phyloP scores from a whole-genome alignment of 805 yeast species.

The Suhomyces sp. region DNA sequence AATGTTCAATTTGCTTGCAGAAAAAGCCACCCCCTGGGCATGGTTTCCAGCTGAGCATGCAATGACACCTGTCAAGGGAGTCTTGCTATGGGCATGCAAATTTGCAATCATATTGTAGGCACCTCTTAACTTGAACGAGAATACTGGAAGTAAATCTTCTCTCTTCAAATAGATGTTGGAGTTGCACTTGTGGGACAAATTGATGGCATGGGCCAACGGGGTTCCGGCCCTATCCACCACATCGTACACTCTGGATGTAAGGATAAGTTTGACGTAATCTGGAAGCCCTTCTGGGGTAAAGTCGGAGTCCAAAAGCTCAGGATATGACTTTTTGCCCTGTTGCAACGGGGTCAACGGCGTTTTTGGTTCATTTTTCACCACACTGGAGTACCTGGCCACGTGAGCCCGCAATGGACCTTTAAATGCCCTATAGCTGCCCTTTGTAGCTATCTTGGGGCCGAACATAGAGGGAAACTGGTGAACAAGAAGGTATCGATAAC shows the following conservation, averaged over 20 bases:
- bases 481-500: too few species aligned
- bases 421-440: too few species aligned
- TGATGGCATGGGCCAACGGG: constrained; percentile 74
- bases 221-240: constrained; percentile 78
- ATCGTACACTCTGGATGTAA: constrained; percentile 93
- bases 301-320: constrained; percentile 52
- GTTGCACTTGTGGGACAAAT: constrained; percentile 71
- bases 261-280: constrained; percentile 87
- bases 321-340: constrained; percentile 31
- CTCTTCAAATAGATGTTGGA: constrained; percentile 79
- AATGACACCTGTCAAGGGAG: constrained; percentile 80
- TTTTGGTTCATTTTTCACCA: too few species aligned
- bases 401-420: too few species aligned
- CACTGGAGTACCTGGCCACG: too few species aligned
- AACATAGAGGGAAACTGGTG: too few species aligned
- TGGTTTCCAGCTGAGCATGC: constrained; percentile 99
- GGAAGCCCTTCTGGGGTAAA: constrained; percentile 67
- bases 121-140: constrained; percentile 94
- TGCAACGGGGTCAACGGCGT: too few species aligned
- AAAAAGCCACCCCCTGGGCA: constrained; percentile 97
- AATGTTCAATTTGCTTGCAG: constrained; percentile 79
- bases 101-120: constrained; percentile 97
- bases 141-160: constrained; percentile 92
- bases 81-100: constrained; percentile 53
- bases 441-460: too few species aligned